Evolutionary conservation across 2,329 filamentous ascomycete genomes (phyloP).

Genomic region (Diaporthe vaccinii): DNA sequence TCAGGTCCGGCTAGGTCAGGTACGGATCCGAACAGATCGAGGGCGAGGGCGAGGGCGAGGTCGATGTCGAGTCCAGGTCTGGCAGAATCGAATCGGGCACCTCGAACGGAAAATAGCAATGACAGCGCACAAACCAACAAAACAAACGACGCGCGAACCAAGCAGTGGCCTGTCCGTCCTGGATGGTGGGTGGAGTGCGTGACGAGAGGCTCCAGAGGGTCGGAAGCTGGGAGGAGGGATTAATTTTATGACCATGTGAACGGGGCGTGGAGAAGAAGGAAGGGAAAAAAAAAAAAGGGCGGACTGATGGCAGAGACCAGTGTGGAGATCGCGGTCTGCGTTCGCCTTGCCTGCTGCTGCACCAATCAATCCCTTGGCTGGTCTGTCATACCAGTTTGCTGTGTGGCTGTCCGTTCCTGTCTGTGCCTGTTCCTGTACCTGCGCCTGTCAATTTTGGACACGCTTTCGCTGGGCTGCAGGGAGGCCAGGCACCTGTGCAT

Average conservation of each 20-base stretch:
- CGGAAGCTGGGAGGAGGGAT: slow-evolving; percentile 11
- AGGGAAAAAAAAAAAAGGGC: slow-evolving; percentile 1
- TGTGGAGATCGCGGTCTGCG: slow-evolving; percentile 18
- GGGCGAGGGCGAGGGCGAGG: not conserved
- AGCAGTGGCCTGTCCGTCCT: slow-evolving; percentile 24
- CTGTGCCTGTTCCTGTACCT: slow-evolving; percentile 7
- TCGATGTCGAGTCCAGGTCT: slow-evolving; percentile 11
- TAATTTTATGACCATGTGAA: slow-evolving; percentile 19
- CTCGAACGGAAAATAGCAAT: not conserved
- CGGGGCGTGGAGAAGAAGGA: slow-evolving; percentile 32
- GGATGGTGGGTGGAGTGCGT: slow-evolving; percentile 31
- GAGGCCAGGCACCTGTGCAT: slow-evolving; percentile 21
- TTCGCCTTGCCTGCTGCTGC: slow-evolving; percentile 7
- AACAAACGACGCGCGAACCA: slow-evolving; percentile 31
- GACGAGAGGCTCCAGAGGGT: slow-evolving; percentile 30
- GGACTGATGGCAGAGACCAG: slow-evolving; percentile 14
- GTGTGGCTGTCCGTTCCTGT: not conserved
- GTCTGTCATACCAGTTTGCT: not conserved
- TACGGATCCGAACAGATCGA: slow-evolving; percentile 4
- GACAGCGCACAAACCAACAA: slow-evolving; percentile 28
- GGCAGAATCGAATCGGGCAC: slow-evolving; percentile 24
- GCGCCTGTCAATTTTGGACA: slow-evolving; percentile 36
- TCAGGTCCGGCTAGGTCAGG: not conserved
- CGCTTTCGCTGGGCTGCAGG: slow-evolving; percentile 35
- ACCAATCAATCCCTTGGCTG: slow-evolving; percentile 25